Evolutionary conservation across 2,329 filamentous ascomycete species (phyloP), one percentile per base, ranked within the genome.

Genomic region (Aspergillus chevalieri): DNA sequence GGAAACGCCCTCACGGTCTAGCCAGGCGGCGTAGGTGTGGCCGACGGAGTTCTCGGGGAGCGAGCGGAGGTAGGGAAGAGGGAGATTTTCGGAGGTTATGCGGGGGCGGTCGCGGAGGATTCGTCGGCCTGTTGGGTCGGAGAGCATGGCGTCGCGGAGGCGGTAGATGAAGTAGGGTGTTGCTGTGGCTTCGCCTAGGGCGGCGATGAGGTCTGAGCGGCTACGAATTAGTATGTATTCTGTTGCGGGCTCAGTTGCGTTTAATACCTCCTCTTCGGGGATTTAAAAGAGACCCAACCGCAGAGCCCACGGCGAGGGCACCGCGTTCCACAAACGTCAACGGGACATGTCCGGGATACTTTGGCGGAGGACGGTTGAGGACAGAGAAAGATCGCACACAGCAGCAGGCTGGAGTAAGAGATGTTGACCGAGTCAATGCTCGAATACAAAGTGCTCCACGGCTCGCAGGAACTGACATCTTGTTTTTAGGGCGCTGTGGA

Each of bases 91-190:
- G 14, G 89, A 94, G 3, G 86, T 92, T 56, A 98, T 89, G 55
- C 91, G 86, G 3, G 93, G 93, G 10, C 90, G 85, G 61, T 93
- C 87, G 55, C 88, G 87, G 55, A 98, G 83, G 67, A 98, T 96
- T 45, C 90, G 85, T 1, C 93, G 87, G 49, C 93, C 93, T 0
- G 89, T 95, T 1, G 88, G 78, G 56, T 84, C 77, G 24, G 82
- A 75, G 48, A 98, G 87, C 93, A 98, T 98, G 55, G 86, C 88
- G 66, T 92, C 82, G 57, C 89, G 90, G 17, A 98, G 87, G 49
- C 89, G 87, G 71, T 88, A 83, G 70, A 96, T 91, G 75, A 97
- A 96, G 78, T 90, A 95, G 10, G 93, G 93, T 8, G 91, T 89
- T 19, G 91, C 89, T 3, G 93, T 97, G 24, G 91, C 85, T 77